Base-by-base conservation (phyloP, 2,329 filamentous ascomycete species). In the Didymella pinodella region DNA sequence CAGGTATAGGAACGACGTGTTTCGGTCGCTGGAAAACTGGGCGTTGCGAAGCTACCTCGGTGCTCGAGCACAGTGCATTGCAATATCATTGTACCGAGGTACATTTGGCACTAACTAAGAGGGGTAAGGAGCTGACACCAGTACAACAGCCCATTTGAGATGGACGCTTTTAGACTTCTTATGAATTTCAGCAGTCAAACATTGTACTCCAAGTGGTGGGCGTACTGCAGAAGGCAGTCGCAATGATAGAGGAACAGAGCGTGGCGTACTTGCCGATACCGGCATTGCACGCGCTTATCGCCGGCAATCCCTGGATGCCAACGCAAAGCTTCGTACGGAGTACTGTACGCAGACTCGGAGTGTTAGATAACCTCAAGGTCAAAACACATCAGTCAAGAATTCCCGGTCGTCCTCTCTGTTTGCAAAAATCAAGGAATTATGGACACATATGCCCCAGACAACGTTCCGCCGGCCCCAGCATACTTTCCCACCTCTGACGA, bases 401-500 rank as follows among this genome's bases (percentile, higher is more conserved):
- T 25, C 18, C 22, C n/a, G 2, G 16, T 7, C 16, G 10, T 29
- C 16, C 7, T 3, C 26, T 22, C 34, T 22, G 22, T 28, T 36
- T 25, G 6, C 18, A 26, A 10, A 3, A 16, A 29, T 6, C 7
- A 10, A 14, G 12, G 18, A 28, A 25, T 2, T 11, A 57, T 52
- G 48, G 48, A 48, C 14, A 31, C 48, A 22, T 53, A 53, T 36
- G 32, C 40, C 47, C 25, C 40, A 29, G 48, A 61, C 55, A 45
- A 53, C 47, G 57, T 28, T 8, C 68, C 70, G 29, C 73, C 74
- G 28, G 38, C 66, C 1, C 74, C 75, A 18, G 75, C 75, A 47
- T 77, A 77, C 65, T 75, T 72, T 64, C 73, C 75, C 59, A 73
- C 73, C n/a, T 68, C 69, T 2, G 11, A 66, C 2, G 18, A 43